Evolutionary conservation across 805 yeast species (phyloP).

Genomic region (Monosporozyma aerobia): DNA sequence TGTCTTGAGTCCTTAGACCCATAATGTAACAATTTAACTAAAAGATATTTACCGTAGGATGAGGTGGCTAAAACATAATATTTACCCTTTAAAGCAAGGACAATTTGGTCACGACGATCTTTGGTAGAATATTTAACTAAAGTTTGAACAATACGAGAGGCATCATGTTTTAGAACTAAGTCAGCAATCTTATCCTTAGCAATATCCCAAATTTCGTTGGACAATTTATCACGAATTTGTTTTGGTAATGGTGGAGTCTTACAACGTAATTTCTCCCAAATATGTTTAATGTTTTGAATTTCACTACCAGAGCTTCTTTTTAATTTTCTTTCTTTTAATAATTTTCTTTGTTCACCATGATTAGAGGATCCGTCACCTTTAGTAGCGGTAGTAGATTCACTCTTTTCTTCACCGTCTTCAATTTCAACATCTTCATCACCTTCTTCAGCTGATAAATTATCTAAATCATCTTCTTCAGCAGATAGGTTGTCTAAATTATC

Average conservation of each 20-base stretch:
- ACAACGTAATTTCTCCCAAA: conserved; percentile 89
- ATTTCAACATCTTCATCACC: conserved; percentile 15
- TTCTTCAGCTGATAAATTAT: neutral
- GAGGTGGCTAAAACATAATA: conserved; percentile 80
- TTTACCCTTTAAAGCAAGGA: conserved; percentile 59
- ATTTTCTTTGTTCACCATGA: conserved; percentile 74
- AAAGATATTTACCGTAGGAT: conserved; percentile 84
- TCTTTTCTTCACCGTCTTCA: conserved; percentile 27
- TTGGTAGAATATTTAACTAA: conserved; percentile 77
- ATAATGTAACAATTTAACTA: conserved; percentile 83
- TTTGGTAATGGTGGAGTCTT: conserved; percentile 75
- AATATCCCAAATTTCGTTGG: conserved; percentile 78
- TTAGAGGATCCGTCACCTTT: conserved; percentile 32
- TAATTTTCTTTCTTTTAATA: conserved; percentile 73
- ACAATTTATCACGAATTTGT: conserved; percentile 62
- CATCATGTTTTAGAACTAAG: conserved; percentile 89
- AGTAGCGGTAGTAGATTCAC: conserved; percentile 21
- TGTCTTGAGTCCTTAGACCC: conserved; percentile 79
- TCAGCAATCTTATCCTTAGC: conserved; percentile 71
- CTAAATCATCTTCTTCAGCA: conserved; percentile 3
- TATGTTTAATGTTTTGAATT: conserved; percentile 71
- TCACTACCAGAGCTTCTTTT: conserved; percentile 80
- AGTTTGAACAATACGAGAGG: conserved; percentile 92
- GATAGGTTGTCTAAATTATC: conserved; percentile 8
- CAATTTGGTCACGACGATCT: conserved; percentile 66